phyloP scores from a whole-genome alignment of 1,284 basidiomycete species.

The Sparassis latifolia region DNA sequence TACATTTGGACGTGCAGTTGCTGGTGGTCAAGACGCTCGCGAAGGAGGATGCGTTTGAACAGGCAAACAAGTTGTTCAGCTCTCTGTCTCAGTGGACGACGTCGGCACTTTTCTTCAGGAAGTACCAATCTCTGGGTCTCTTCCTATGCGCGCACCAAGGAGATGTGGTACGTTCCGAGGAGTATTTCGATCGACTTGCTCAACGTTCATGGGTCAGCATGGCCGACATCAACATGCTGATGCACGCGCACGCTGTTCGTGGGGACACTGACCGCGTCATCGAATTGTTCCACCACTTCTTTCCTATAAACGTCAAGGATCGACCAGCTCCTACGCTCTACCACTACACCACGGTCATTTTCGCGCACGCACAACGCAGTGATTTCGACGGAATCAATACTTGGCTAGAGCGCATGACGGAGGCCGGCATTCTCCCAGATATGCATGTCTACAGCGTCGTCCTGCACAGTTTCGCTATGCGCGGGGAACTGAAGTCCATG shows the following conservation, averaged over 20 bases:
- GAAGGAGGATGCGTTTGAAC: conserved; percentile 30
- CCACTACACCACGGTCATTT: conserved; percentile 55
- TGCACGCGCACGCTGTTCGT: conserved; percentile 48
- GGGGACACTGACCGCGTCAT: conserved; percentile 38
- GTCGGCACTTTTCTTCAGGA: conserved; percentile 15
- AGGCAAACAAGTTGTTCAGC: conserved; percentile 39
- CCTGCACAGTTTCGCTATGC: conserved; percentile 52
- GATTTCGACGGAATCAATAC: conserved; percentile 46
- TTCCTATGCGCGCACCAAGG: conserved; percentile 48
- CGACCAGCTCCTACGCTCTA: conserved; percentile 33
- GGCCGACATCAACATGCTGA: conserved; percentile 35
- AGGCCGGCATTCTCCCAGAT: conserved; percentile 46
- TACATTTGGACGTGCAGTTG: conserved; percentile 26
- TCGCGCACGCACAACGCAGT: conserved; percentile 44
- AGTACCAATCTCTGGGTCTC: conserved; percentile 41
- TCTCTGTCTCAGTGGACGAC: conserved; percentile 10
- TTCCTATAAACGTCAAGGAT: conserved; percentile 27
- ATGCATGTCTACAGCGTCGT: conserved; percentile 54
- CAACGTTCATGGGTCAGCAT: conserved; percentile 22
- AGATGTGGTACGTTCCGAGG: conserved; percentile 35
- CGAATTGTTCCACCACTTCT: conserved; percentile 49
- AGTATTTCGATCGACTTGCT: conserved; percentile 35
- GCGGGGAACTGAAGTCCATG: conserved; percentile 53
- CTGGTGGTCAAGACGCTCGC: conserved; percentile 40
- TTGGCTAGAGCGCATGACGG: conserved; percentile 52